A percentile compares a stretch with the other conserved stretches of the same genome.
Evolutionary conservation across 2,329 filamentous ascomycete species (phyloP).

Genomic region (Penicillium sp.): DNA sequence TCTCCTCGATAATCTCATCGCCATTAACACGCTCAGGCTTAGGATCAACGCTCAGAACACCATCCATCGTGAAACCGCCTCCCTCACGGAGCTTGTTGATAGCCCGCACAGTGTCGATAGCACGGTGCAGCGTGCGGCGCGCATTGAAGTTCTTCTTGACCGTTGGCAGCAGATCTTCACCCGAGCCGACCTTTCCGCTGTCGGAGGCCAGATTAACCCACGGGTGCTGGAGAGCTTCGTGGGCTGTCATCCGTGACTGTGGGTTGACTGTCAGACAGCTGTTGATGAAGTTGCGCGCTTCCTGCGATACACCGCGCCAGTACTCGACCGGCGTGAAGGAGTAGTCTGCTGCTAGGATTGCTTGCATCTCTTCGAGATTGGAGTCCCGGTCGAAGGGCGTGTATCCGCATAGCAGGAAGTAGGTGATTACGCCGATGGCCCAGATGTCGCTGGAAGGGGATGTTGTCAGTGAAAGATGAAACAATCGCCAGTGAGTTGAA

Average conservation of each 20-base stretch:
- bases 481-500: background rate
- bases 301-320: conserved; percentile 87
- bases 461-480: background rate
- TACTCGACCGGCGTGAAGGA: conserved; percentile 92
- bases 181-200: conserved; percentile 38
- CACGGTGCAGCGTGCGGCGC: conserved; percentile 63
- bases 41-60: conserved; percentile 58
- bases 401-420: conserved; percentile 96
- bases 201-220: conserved; percentile 62
- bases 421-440: conserved; percentile 98
- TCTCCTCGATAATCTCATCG: conserved; percentile 43
- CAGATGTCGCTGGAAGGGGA: conserved; percentile 69
- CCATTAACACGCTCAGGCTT: conserved; percentile 49
- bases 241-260: conserved; percentile 81
- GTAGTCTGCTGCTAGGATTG: conserved; percentile 95
- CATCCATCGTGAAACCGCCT: conserved; percentile 63
- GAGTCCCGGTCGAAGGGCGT: conserved; percentile 97
- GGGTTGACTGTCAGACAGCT: conserved; percentile 90
- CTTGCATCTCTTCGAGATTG: conserved; percentile 99
- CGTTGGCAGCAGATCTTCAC: conserved; percentile 61
- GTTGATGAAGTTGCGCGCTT: conserved; percentile 88
- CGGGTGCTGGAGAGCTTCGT: conserved; percentile 68
- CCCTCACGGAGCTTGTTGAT: conserved; percentile 67
- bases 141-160: conserved; percentile 73
- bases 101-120: conserved; percentile 66